Evolutionary conservation across 75 land plant genomes (phyloP), one percentile per base, ranked within the genome.

Genomic region (Chamaecyparis obtusa): DNA sequence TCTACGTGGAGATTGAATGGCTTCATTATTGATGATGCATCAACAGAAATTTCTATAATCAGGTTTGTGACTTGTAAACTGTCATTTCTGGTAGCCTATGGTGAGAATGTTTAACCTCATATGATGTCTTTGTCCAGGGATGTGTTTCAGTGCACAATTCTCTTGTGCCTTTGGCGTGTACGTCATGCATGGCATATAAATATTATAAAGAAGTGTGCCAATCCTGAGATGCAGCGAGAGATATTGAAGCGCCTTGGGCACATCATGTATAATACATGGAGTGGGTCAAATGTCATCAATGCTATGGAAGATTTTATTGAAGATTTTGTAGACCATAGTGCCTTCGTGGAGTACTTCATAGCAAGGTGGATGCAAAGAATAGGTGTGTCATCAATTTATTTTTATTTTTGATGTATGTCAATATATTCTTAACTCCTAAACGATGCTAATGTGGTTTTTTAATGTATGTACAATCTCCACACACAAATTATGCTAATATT

Each of bases 11-110:
- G 89, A 81, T 85, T 94, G 87, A 92, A 91, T 88, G 98, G 93
- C 10, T 94, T 96, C 72, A 90, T 95, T 24, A 86, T 94, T 46
- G 95, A 96, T 92, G 95, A 93, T 89, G 95, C 96, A 88, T 79
- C 82, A 78, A 90, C 91, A 84, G 96, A 96, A 88, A 80, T 92
- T 71, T 44, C 84, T 0, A 69, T 89, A 36, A 93, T 96, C 77
- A 95, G 96, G 98, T 92, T 36, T 51, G 88, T 49, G 46, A 41
- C 32, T 21, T 72, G 17, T 81, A 72, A 83, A 27, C 35, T 85
- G 77, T 54, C 27, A 44, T 54, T 77, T 0, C 46, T 49, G 13
- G 86, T 32, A 14, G 16, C 46, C 7, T 44, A 74, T 83, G 37
- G 41, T 57, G 51, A 2, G 54, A 79, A 78, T 83, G 36, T 46